Evolutionary conservation across 768 basidiomycete species (phyloP), one percentile per base, ranked within the genome.

Genomic region (Pulveroboletus ravenelii): DNA sequence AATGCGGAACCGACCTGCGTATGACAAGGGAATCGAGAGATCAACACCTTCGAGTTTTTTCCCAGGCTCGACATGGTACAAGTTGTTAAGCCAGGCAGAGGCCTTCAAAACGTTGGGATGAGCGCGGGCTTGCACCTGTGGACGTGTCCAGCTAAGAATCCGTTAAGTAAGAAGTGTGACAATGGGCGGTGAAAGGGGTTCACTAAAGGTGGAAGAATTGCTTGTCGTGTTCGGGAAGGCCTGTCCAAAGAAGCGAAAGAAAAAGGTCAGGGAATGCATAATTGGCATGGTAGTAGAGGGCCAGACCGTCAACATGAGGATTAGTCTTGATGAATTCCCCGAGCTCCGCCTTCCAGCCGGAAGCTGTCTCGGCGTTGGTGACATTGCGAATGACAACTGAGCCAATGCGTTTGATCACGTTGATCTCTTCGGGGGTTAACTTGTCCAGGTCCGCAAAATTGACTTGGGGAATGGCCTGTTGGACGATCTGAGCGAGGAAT

Each of bases 151-250:
- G 63, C 76, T 77, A 31, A 23, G 52, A 25, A 6, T 1, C 8
- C 6, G 13, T 27, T 48, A 17, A 34, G 36, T 29, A 46, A 37
- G 45, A 36, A 20, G 10, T 2, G 2, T 18, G 4, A 23, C 10
- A 6, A 36, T 23, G 0, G n/a, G 6, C 9, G 9, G 10, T 13
- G 34, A 27, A 37, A 45, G 8, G 2, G 3, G 72, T 79, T 46
- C 56, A 85, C 85, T 87, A 87, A 43, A 88, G 77, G 59, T 81
- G 70, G 67, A 84, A 87, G 67, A 89, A 86, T 57, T 88, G 85
- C 45, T 82, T 85, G 56, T 87, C 68, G n/a, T 74, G 56, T 6
- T 53, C 72, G 0, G 85, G 83, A 30, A 73, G 47, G 15, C 83
- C 82, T 84, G 37, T 15, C 10, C 29, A 1, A 49, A 34, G 18